Conservation (phyloP, 2,329 filamentous ascomycete species). For the Corinectria fuckeliana region DNA sequence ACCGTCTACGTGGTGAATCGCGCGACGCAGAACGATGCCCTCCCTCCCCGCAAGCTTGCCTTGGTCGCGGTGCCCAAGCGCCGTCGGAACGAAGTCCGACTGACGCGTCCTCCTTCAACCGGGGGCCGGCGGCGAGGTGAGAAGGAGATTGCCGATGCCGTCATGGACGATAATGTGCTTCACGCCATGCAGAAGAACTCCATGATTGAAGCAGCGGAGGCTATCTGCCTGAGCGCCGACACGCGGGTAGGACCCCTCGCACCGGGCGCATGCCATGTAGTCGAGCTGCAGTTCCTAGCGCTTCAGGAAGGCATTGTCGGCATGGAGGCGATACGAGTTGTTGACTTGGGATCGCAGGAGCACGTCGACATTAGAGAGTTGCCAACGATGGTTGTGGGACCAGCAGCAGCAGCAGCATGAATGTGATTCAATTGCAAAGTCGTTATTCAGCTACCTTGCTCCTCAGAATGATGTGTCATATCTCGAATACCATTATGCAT, state of each 20-base stretch:
- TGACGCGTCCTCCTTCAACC: slow-evolving; percentile 61
- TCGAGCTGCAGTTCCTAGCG: slow-evolving; percentile 75
- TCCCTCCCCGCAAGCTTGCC: slow-evolving; percentile 69
- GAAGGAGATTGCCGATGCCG: slow-evolving; percentile 64
- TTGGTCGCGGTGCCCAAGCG: slow-evolving; percentile 72
- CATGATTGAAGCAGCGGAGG: slow-evolving; percentile 66
- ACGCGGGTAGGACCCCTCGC: slow-evolving; percentile 75
- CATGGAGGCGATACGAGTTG: slow-evolving; percentile 75
- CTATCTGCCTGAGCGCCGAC: slow-evolving; percentile 79
- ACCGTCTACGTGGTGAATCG: slow-evolving; percentile 79
- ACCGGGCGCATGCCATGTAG: slow-evolving; percentile 75
- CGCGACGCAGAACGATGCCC: slow-evolving; percentile 53
- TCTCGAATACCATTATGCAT: slow-evolving; percentile 33
- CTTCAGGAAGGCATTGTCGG: slow-evolving; percentile 69
- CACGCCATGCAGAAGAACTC: slow-evolving; percentile 74
- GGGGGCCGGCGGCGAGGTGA: slow-evolving; percentile 44
- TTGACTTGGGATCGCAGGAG: slow-evolving; percentile 77
- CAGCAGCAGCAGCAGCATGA: slow-evolving; percentile 38
- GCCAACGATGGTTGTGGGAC: slow-evolving; percentile 68
- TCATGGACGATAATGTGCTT: slow-evolving; percentile 74
- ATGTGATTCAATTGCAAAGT: slow-evolving; percentile 9
- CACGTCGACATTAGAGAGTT: slow-evolving; percentile 79
- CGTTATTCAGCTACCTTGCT: slow-evolving; percentile 18
- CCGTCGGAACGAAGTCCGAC: slow-evolving; percentile 62
- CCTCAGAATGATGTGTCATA: slow-evolving; percentile 30